phyloP scores from a whole-genome alignment of 1,284 basidiomycete species.

The Nidula niveotomentosa region DNA sequence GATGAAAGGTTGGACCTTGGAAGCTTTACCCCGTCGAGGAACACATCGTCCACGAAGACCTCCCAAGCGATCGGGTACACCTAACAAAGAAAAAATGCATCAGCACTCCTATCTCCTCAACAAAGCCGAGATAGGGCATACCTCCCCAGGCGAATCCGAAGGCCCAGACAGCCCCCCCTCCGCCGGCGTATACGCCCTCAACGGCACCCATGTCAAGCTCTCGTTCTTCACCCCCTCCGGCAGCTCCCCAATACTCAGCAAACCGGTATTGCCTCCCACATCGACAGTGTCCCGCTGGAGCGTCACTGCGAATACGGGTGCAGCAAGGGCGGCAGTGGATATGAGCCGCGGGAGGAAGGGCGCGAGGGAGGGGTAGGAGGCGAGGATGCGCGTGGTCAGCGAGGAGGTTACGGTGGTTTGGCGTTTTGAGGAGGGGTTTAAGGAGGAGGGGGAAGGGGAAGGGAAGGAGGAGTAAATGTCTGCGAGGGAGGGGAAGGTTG shows the following conservation, averaged over 20 bases:
- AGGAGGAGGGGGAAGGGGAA: slow-evolving; percentile 1
- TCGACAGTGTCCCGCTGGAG: slow-evolving; percentile 52
- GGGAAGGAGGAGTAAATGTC: slow-evolving; percentile 1
- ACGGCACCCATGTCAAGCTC: slow-evolving; percentile 49
- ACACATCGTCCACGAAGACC: slow-evolving; percentile 53
- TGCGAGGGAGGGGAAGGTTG: slow-evolving; percentile 12
- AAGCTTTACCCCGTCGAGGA: slow-evolving; percentile 50
- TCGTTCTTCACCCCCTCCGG: slow-evolving; percentile 37
- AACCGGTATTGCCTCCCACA: slow-evolving; percentile 49
- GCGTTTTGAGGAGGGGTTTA: slow-evolving; percentile 7
- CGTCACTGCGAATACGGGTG: slow-evolving; percentile 39
- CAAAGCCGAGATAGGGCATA: slow-evolving; percentile 20
- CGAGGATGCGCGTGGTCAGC: slow-evolving; percentile 14
- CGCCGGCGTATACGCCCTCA: slow-evolving; percentile 40
- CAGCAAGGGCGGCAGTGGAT: slow-evolving; percentile 22
- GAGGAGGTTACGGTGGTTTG: slow-evolving; percentile 9
- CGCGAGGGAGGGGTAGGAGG: slow-evolving; percentile 22
- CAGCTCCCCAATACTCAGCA: slow-evolving; percentile 51
- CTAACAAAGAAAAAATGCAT: slow-evolving; percentile 9
- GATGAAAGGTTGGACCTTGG: slow-evolving; percentile 39
- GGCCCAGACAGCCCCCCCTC: slow-evolving; percentile 44
- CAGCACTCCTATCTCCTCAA: neutral
- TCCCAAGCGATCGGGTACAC: slow-evolving; percentile 54
- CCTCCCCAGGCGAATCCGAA: slow-evolving; percentile 44
- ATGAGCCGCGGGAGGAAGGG: slow-evolving; percentile 41